A percentile compares a stretch with the other conserved stretches of the same genome.
Conservation (phyloP, 2,329 filamentous ascomycete genomes). For the Emmonsiellopsis sp. region DNA sequence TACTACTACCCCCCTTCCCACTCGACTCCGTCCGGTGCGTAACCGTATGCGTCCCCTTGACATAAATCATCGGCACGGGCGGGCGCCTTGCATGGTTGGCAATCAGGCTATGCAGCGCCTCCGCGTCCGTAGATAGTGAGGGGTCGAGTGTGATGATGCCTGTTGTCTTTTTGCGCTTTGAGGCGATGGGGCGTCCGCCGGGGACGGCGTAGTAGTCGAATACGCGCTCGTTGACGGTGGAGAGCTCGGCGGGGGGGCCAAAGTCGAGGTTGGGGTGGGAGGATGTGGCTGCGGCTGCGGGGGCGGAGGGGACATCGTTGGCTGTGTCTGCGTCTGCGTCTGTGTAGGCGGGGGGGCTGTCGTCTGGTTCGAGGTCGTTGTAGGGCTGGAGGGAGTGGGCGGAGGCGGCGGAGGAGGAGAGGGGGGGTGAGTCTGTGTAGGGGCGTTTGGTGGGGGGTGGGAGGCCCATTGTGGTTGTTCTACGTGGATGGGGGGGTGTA, state of each 20-base stretch:
- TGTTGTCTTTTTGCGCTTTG: constrained; percentile 1
- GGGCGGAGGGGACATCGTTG: neutral
- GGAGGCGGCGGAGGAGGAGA: constrained; percentile 3
- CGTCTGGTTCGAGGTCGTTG: constrained; percentile 2
- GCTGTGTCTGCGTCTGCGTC: constrained; percentile 1
- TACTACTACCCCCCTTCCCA: neutral
- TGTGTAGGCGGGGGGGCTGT: constrained; percentile 9
- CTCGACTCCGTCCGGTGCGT: constrained; percentile 19
- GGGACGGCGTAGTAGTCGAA: neutral
- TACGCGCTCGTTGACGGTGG: neutral
- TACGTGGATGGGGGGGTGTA: no score
- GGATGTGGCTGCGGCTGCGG: neutral
- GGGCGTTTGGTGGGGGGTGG: neutral
- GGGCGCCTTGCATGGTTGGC: constrained; percentile 38
- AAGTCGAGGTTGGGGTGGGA: neutral
- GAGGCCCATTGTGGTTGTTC: neutral
- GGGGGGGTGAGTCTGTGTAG: constrained; percentile 6
- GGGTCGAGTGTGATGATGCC: constrained; percentile 28
- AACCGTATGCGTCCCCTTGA: constrained; percentile 47
- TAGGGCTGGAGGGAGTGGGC: constrained; percentile 6
- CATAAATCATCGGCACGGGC: constrained; percentile 45
- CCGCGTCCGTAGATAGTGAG: constrained; percentile 38
- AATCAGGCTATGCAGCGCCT: constrained; percentile 40
- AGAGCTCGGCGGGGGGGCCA: neutral
- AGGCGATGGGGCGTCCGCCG: constrained; percentile 3